Evolutionary conservation across 768 basidiomycete species (phyloP), one percentile per base, ranked within the genome.

Genomic region (Cantharellus anzutake): DNA sequence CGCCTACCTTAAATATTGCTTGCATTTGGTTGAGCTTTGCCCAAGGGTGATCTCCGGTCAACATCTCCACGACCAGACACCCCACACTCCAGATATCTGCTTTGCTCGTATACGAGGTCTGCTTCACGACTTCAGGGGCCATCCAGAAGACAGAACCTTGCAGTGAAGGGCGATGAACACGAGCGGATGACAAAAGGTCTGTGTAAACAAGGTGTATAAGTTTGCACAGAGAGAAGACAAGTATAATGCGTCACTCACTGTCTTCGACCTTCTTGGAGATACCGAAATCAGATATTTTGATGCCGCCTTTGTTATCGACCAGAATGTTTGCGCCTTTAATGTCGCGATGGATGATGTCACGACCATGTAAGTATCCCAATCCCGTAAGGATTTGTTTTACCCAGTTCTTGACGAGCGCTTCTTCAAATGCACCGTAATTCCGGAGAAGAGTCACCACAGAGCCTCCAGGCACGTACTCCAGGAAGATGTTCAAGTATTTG

Each of bases 91-190:
- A 97, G 59, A 96, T 93, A 69, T 96, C 93, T 3, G 92, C 91
- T 67, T 93, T 93, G 62, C 76, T 78, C 5, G 91, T 93, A 68
- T 96, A 89, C 0, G 82, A 80, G 35, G 83, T 91, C 73, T 99
- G 96, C 67, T 93, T 93, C 61, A 98, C 96, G 20, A 97, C 91
- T 71, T 97, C 94, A 0, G 94, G 94, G 0, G 94, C 94, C 94
- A 98, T 97, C 94, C 94, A 98, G 72, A 96, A 98, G 5, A 97
- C 93, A 1, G 92, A 96, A 2, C 96, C 96, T 70, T 98, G 96
- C 3, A 98, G 73, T 1, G 96, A 98, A 3, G 91, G 88, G 4
- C 96, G 78, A 68, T 97, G 84, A 51, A 82, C 78, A 34, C 84
- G 81, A 48, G 64, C 61, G 41, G 60, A 84, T 81, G 5, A 82